A percentile compares a stretch with the other conserved stretches of the same genome.
phyloP scores from a whole-genome alignment of 2,329 filamentous ascomycete species.

The Orbilia javanica region DNA sequence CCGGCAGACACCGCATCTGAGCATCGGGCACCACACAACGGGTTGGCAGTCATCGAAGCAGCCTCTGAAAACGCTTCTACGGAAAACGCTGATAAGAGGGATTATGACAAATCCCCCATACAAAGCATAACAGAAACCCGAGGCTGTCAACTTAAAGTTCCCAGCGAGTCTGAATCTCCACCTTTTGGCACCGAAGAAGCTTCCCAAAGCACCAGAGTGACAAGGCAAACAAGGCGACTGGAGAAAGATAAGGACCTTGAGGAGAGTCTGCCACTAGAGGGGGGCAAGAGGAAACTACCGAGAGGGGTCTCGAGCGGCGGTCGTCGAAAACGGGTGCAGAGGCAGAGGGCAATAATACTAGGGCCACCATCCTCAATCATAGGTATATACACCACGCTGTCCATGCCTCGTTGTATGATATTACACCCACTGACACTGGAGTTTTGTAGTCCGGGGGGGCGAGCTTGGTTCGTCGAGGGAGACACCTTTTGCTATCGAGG shows the following conservation, averaged over 20 bases:
- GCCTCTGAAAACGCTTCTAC: background rate
- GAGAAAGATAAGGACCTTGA: background rate
- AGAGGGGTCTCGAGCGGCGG: no score
- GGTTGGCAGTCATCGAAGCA: background rate
- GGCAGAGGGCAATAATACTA: no score
- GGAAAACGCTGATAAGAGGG: background rate
- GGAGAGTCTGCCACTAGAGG: background rate
- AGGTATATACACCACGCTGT: no score
- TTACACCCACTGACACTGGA: no score
- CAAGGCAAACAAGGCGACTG: background rate
- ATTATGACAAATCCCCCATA: background rate
- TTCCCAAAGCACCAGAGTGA: background rate
- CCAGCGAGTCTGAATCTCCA: background rate
- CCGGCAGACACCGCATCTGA: no score
- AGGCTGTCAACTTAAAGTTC: background rate
- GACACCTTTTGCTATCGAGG: no score
- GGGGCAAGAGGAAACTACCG: background rate
- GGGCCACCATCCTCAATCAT: no score
- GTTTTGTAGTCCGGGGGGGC: no score
- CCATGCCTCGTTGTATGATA: no score
- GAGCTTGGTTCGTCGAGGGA: no score
- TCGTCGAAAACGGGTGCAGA: no score
- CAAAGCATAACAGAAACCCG: background rate
- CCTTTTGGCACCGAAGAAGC: background rate
- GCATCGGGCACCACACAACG: background rate